Conservation (phyloP, 441 rosid genomes). For the Corymbia citriodora region DNA sequence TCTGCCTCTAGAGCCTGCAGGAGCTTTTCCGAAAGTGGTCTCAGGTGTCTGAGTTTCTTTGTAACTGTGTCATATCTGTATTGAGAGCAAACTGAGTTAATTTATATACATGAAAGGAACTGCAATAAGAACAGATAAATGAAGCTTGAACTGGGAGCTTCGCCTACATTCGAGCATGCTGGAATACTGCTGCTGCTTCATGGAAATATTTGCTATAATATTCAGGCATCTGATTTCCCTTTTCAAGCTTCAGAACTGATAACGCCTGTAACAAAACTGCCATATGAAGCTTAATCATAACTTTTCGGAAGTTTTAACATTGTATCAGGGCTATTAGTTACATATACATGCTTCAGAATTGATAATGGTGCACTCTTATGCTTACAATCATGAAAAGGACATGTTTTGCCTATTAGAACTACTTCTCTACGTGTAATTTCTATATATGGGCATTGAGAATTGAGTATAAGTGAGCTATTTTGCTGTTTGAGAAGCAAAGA, state of each 20-base stretch:
- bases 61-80: conserved; percentile 55
- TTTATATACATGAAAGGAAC: background rate
- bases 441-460: background rate
- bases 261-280: conserved; percentile 36
- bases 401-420: background rate
- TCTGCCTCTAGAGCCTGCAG: conserved; percentile 34
- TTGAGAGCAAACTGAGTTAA: background rate
- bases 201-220: conserved; percentile 58
- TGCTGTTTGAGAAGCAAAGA: background rate
- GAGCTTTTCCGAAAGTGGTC: conserved; percentile 52
- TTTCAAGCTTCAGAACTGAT: conserved; percentile 70
- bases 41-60: conserved; percentile 55
- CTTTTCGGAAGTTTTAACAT: background rate
- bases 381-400: background rate
- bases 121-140: background rate
- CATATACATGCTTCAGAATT: background rate
- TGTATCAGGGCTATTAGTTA: background rate
- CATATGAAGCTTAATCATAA: background rate
- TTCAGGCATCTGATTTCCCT: conserved; percentile 70
- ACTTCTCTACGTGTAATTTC: background rate
- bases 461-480: background rate
- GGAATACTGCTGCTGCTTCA: conserved; percentile 81
- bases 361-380: background rate
- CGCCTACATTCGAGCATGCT: conserved; percentile 65
- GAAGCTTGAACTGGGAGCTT: background rate